Conservation (phyloP, 305 asterid species). For the Lippia alba region DNA sequence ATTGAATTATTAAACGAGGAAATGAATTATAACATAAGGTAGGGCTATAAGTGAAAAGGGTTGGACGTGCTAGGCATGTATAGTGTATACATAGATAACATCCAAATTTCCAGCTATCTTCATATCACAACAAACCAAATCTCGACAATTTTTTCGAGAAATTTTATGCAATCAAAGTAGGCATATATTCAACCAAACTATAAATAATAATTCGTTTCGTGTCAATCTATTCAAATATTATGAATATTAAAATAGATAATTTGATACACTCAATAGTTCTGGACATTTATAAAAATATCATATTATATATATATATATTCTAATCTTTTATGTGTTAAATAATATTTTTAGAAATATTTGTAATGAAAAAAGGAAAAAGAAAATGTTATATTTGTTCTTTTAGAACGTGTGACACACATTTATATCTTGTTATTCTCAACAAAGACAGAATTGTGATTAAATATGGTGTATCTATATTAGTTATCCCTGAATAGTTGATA, state of each 20-base stretch:
- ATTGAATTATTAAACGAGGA: too few relatives aligned
- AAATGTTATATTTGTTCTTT: background rate
- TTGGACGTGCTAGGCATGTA: constrained; percentile 4
- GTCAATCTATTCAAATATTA: too few relatives aligned
- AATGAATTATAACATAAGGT: background rate
- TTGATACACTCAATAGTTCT: too few relatives aligned
- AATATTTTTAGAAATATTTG: background rate
- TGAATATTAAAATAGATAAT: too few relatives aligned
- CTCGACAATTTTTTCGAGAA: too few relatives aligned
- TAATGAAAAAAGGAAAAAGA: background rate
- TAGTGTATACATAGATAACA: background rate
- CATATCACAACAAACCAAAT: background rate
- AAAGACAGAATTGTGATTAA: background rate
- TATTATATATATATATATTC: too few relatives aligned
- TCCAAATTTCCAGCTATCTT: constrained; percentile 6
- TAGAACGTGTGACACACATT: background rate
- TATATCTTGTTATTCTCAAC: background rate
- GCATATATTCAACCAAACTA: too few relatives aligned
- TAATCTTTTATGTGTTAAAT: too few relatives aligned
- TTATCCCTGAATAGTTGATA: background rate
- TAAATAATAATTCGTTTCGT: too few relatives aligned
- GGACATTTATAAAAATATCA: too few relatives aligned
- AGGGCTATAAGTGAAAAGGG: background rate
- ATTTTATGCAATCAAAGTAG: too few relatives aligned
- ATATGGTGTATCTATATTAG: background rate